Evolutionary conservation across 139 green algal genomes (phyloP), one percentile per base, ranked within the genome.

Genomic region (Chlorella ohadii): DNA sequence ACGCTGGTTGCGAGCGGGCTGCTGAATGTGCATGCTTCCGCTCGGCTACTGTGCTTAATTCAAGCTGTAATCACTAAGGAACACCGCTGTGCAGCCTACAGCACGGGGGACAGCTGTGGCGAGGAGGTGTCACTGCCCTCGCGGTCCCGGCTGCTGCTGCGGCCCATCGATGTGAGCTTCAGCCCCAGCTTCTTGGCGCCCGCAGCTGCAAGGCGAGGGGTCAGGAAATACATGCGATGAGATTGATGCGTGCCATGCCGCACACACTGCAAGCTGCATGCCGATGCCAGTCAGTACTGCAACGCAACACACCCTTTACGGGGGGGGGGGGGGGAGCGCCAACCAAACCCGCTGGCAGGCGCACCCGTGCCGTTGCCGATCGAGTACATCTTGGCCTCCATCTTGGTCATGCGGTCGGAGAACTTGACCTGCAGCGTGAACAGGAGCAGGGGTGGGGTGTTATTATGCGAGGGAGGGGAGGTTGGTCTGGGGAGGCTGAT

Each of bases 381-480:
- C 31, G 63, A 28, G 57, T 85, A 85, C 51, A 85, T 70, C 51
- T 85, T 85, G 47, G 86, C 85, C 74, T 89, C 86, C 44, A 89
- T 79, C 47, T 73, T 71, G n/a, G 86, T 90, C 12, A 90, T 66
- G 51, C 84, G 81, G 36, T 27, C n/a, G 17, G 82, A 80, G 73
- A 90, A 90, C 28, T 25, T 68, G 41, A 90, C 86, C 47, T 16
- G 44, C 7, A 44, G 27, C 28, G 15, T 27, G 17, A 16, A 27
- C 34, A 2, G 28, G 41, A 12, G 28, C 13, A 63, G 22, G 23
- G 16, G 19, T 15, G 28, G 34, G 16, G 2, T 31, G 34, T n/a
- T n/a, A n/a, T n/a, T n/a, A n/a, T 6, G 22, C 66, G 41, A 27
- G 66, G 11, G 36, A 23, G 27, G 0, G 41, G 38, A 61, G n/a